Percentiles rank a stretch among this genome's conserved stretches.
Evolutionary conservation across 352 stramenopile genomes (phyloP).

Genomic region (Aphanomyces euteiches): DNA sequence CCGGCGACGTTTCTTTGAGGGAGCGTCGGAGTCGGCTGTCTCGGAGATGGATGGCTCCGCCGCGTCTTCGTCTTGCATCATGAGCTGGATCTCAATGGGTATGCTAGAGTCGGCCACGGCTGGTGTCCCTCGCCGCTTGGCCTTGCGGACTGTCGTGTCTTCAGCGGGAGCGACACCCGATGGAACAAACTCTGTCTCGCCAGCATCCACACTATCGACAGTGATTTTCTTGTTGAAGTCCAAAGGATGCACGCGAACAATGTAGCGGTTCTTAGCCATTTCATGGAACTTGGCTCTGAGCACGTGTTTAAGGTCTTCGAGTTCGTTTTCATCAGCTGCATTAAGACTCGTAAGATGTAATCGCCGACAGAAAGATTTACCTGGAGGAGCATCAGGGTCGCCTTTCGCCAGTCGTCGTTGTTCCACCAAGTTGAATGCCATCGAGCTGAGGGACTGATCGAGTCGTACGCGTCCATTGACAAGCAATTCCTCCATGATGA

Average conservation of each 20-base stretch:
- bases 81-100: conserved; percentile 81
- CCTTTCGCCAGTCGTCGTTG: conserved; percentile 35
- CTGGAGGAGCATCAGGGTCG: conserved; percentile 40
- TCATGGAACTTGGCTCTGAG: conserved; percentile 75
- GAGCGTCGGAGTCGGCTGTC: conserved; percentile 50
- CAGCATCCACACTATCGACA: conserved; percentile 36
- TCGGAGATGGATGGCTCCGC: conserved; percentile 38
- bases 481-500: conserved; percentile 87
- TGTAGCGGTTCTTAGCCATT: conserved; percentile 87
- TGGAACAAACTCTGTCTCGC: conserved; percentile 43
- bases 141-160: conserved; percentile 43
- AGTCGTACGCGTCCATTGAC: conserved; percentile 78
- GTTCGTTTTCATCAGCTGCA: conserved; percentile 47
- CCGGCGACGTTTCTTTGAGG: conserved; percentile 38
- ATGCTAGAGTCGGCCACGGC: conserved; percentile 44
- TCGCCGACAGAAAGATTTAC: conserved; percentile 38
- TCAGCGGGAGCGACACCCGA: conserved; percentile 12
- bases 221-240: conserved; percentile 65
- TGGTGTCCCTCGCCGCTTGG: conserved; percentile 48
- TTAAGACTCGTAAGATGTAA: background rate
- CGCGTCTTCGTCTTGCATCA: conserved; percentile 72
- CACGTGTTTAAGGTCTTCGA: conserved; percentile 56
- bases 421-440: conserved; percentile 76
- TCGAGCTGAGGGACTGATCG: conserved; percentile 79
- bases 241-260: conserved; percentile 77